Percentiles rank a stretch among this genome's conserved stretches.
These are phyloP conservation scores for Mortierella sp. DNA, from an alignment of 371 early-diverging fungal genomes.

Conservation along the genomic window DNA sequence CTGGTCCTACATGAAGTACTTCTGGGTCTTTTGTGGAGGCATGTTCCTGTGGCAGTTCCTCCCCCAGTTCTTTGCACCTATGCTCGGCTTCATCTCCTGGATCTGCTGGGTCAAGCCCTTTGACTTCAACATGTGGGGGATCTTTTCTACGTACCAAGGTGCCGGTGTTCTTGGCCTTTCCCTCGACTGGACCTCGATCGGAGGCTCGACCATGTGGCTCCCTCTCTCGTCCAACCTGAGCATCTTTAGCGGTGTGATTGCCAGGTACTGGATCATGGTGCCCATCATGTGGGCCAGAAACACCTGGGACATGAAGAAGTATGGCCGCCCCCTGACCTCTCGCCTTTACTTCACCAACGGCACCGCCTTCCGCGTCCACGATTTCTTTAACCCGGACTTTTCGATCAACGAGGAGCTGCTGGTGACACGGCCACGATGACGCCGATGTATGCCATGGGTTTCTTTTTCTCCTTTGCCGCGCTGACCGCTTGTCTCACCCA, in stretches of 20 bases:
- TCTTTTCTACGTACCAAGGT: constrained; percentile 55
- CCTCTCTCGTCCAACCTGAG: constrained; percentile 18
- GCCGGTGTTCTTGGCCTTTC: constrained; percentile 73
- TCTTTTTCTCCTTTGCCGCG: constrained; percentile 69
- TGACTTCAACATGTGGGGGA: constrained; percentile 17
- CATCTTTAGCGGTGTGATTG: constrained; percentile 61
- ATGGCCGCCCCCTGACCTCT: constrained; percentile 64
- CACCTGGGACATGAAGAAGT: constrained; percentile 65
- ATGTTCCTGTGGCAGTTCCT: constrained; percentile 67
- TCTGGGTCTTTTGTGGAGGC: constrained; percentile 52
- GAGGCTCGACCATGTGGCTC: constrained; percentile 12
- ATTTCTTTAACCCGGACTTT: constrained; percentile 61
- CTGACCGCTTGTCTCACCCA: constrained; percentile 72
- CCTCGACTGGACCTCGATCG: constrained; percentile 80
- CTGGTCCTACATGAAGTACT: constrained; percentile 38
- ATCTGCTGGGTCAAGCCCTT: constrained; percentile 70
- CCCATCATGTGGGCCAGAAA: constrained; percentile 74
- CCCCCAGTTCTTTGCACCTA: constrained; percentile 64
- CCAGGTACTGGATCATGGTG: constrained; percentile 74
- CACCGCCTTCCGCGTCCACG: constrained; percentile 60
- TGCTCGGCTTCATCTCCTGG: constrained; percentile 65
- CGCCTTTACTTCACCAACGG: constrained; percentile 63
- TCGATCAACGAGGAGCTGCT: constrained; percentile 64
- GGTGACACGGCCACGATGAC: constrained; percentile 78
- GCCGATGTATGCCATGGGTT: constrained; percentile 76